Evolutionary conservation across 495 filamentous ascomycete species (phyloP), one percentile per base, ranked within the genome.

Genomic region (Saxophila tyrrhenica): DNA sequence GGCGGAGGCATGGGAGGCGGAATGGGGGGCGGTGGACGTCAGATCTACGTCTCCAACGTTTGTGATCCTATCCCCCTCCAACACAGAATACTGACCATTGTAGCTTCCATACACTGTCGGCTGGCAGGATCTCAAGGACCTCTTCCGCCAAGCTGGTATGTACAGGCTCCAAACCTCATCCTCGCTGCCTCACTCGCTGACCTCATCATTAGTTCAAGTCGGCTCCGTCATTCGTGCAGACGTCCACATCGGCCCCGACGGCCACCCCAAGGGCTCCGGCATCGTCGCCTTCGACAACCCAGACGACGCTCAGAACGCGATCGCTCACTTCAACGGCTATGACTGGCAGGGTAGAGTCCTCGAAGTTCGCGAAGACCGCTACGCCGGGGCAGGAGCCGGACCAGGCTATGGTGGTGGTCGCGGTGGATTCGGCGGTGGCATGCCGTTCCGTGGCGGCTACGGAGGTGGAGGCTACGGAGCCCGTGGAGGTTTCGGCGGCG

Each of bases 121-220:
- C 68, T 98, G 92, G 92, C 92, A 98, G 76, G 92, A 98, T 70
- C 72, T 98, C 67, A 98, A 98, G 76, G 92, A 98, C 72, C 76
- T 98, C 60, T 98, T 98, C 79, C 89, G 92, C 64, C 89, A 96
- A 78, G 88, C 92, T 74, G 87, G 92, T 95, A 79, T 79, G 85
- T 79, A 57, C 54, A 58, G 43, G 51, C 53, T 44, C 24, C 15
- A 22, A 32, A n/a, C n/a, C n/a, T n/a, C n/a, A n/a, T n/a, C n/a
- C n/a, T n/a, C n/a, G n/a, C n/a, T n/a, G n/a, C n/a, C n/a, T 9
- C 39, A 32, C 52, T 55, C 22, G 50, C 56, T 62, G 43, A 54
- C 48, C 3, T 35, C 29, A 39, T 51, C 23, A 50, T 23, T 53
- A 63, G 82, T 80, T 61, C 74, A 76, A 48, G 75, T 82, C 64